Conservation (phyloP, 164 flowering plant genomes). For the Paratinospora sagittata region DNA sequence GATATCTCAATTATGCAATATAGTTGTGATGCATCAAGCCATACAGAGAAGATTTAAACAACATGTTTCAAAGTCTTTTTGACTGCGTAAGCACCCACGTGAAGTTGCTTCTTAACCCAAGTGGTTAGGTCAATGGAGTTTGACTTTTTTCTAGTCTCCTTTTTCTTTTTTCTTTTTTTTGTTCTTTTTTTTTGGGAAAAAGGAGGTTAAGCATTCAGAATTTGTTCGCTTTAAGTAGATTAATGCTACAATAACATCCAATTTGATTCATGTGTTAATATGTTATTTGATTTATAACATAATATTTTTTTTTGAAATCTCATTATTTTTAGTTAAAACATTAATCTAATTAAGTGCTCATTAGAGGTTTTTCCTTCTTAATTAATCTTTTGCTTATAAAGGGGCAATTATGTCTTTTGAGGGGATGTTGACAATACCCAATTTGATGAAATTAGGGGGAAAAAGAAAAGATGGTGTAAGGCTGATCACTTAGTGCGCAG, state of each 20-base stretch:
- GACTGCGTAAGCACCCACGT: neutral
- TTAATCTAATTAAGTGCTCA: no score
- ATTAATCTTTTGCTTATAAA: no score
- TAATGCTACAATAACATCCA: no score
- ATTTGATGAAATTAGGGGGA: neutral
- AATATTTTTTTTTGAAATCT: no score
- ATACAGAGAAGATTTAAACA: neutral
- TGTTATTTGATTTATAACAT: no score
- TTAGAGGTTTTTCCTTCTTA: no score
- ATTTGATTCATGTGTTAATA: no score
- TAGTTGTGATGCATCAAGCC: neutral
- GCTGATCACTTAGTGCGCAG: neutral
- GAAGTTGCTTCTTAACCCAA: neutral
- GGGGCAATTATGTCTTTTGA: neutral
- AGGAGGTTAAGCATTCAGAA: neutral
- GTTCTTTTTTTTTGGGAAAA: neutral
- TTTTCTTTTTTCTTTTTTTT: neutral
- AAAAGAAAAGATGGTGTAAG: slow-evolving; percentile 1
- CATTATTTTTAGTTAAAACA: no score
- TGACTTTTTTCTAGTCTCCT: neutral
- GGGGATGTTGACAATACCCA: neutral
- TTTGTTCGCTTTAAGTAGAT: neutral
- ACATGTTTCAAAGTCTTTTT: neutral
- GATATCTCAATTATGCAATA: neutral
- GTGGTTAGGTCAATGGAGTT: neutral